phyloP scores from a whole-genome alignment of 2,329 filamentous ascomycete species.

The Tricladium varicosporioides region DNA sequence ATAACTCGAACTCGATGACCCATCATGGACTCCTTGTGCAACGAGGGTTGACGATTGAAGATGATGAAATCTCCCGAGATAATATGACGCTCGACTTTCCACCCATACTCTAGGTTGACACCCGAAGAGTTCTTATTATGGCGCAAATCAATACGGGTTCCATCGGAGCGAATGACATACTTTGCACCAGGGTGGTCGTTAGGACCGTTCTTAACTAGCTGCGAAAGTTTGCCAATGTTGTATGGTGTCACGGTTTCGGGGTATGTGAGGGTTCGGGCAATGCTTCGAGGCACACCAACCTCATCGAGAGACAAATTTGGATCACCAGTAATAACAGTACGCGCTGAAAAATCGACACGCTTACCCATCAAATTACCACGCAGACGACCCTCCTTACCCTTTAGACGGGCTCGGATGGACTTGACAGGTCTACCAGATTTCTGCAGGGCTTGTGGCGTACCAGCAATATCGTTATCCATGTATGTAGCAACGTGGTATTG shows the following conservation, averaged over 20 bases:
- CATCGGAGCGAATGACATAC: conserved; percentile 92
- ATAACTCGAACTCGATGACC: conserved; percentile 95
- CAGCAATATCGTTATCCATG: conserved; percentile 99
- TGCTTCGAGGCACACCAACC: conserved; percentile 93
- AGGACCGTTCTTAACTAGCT: conserved; percentile 88
- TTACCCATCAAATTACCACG: conserved; percentile 99
- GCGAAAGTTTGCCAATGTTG: conserved; percentile 91
- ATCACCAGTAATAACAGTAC: conserved; percentile 99
- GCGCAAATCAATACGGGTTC: conserved; percentile 89
- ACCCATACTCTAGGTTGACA: conserved; percentile 89
- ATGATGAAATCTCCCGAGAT: conserved; percentile 97
- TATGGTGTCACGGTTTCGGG: conserved; percentile 96
- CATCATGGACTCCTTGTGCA: conserved; percentile 99
- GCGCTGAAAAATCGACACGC: conserved; percentile 97
- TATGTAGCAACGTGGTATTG: conserved; percentile 99
- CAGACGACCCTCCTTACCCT: conserved; percentile 97
- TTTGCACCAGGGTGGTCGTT: conserved; percentile 95
- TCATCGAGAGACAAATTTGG: conserved; percentile 95
- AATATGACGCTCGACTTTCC: conserved; percentile 97
- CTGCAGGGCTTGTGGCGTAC: conserved; percentile 88
- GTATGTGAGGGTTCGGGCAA: conserved; percentile 90
- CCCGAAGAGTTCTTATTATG: conserved; percentile 81
- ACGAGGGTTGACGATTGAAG: conserved; percentile 98
- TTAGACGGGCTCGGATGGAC: conserved; percentile 92
- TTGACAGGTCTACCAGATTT: conserved; percentile 97